Evolutionary conservation across 441 rosid species (phyloP).

Genomic region (Erysimum cheiri): DNA sequence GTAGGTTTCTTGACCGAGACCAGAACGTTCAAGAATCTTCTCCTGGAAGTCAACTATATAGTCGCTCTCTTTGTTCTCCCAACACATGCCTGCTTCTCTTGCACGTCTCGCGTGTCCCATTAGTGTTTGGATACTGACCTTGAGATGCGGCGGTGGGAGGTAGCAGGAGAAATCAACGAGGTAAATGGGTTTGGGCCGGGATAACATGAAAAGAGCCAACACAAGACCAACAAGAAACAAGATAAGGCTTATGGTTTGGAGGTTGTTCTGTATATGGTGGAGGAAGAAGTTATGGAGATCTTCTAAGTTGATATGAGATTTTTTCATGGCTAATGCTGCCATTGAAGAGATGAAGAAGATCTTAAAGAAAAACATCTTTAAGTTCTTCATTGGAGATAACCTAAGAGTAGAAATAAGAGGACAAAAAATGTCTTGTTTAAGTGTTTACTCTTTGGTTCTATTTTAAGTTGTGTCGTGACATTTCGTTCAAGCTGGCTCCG

Average conservation of each 20-base stretch:
- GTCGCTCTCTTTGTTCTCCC: constrained; percentile 42
- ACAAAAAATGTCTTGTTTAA: constrained; percentile 1
- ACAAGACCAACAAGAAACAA: constrained; percentile 62
- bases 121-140: constrained; percentile 57
- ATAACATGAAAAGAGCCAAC: constrained; percentile 64
- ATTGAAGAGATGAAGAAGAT: constrained; percentile 67
- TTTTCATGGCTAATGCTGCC: constrained; percentile 59
- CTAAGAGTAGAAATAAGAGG: constrained; percentile 30
- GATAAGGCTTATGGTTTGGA: constrained; percentile 62
- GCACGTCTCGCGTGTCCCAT: constrained; percentile 77
- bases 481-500: constrained; percentile 19
- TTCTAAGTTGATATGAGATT: constrained; percentile 58
- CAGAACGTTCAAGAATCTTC: constrained; percentile 86
- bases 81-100: constrained; percentile 54
- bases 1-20: constrained; percentile 87
- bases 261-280: constrained; percentile 65
- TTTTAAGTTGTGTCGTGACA: constrained; percentile 31
- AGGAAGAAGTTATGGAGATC: constrained; percentile 71
- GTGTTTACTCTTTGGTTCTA: constrained; percentile 40
- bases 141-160: constrained; percentile 68
- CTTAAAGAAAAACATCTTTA: constrained; percentile 51
- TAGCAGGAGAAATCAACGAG: constrained; percentile 82
- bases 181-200: constrained; percentile 75
- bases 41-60: constrained; percentile 66
- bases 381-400: constrained; percentile 30